phyloP scores from a whole-genome alignment of 345 rosid genomes.

The Bruguiera sexangula region DNA sequence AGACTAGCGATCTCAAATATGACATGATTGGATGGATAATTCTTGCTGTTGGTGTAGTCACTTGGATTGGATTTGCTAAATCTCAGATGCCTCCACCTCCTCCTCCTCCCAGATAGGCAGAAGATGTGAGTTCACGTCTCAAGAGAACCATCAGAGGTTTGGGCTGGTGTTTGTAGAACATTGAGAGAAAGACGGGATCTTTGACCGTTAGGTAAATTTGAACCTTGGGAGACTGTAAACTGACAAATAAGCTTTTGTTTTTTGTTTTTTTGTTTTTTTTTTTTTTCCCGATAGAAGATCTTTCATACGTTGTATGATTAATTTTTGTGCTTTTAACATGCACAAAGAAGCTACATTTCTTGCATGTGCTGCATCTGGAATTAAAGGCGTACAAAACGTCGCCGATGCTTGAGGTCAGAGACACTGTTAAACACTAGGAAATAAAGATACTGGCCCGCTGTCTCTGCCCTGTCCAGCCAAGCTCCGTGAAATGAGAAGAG shows the following conservation, averaged over 20 bases:
- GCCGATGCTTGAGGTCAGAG: no score
- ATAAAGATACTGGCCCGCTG: no score
- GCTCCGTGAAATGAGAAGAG: no score
- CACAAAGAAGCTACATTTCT: not conserved
- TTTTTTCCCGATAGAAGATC: not conserved
- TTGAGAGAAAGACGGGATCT: slow-evolving; percentile 17
- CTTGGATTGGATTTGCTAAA: slow-evolving; percentile 80
- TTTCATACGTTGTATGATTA: not conserved
- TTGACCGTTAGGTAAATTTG: slow-evolving; percentile 11
- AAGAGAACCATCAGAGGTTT: not conserved
- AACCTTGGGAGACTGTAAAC: slow-evolving; percentile 13
- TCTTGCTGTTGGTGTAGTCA: slow-evolving; percentile 76
- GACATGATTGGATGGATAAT: slow-evolving; percentile 82
- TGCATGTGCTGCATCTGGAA: no score
- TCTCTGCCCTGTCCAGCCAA: no score
- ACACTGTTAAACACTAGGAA: no score
- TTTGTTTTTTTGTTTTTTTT: not conserved
- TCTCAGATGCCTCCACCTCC: slow-evolving; percentile 55
- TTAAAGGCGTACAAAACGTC: no score
- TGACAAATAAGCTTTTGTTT: slow-evolving; percentile 4
- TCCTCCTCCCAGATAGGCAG: slow-evolving; percentile 33
- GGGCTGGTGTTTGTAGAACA: slow-evolving; percentile 6
- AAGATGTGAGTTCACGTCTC: not conserved
- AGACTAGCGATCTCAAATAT: slow-evolving; percentile 60
- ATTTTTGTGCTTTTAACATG: not conserved